phyloP scores from a whole-genome alignment of 225 moss, liverwort and hornwort genomes.

The Antitrichia curtipendula region DNA sequence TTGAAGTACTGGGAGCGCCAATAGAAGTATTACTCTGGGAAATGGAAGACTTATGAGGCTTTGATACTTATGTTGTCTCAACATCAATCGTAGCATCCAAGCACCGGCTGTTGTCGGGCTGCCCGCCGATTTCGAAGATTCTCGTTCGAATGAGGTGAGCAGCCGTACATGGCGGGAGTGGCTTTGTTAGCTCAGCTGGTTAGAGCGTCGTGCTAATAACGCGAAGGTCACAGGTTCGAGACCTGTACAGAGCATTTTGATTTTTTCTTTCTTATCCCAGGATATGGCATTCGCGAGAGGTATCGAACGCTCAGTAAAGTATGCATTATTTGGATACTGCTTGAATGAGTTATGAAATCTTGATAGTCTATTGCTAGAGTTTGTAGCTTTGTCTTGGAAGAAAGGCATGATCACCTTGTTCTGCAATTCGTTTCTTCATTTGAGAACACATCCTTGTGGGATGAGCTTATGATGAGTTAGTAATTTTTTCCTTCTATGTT shows the following conservation, averaged over 20 bases:
- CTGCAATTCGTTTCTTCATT: not conserved
- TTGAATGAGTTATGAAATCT: not conserved
- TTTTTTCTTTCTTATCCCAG: not conserved
- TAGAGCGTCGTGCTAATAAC: slow-evolving; percentile 4
- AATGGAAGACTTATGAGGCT: rapidly evolving
- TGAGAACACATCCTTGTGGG: not conserved
- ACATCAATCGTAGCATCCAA: rapidly evolving
- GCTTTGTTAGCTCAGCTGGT: slow-evolving; percentile 1
- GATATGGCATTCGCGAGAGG: not conserved
- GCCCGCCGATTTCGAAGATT: rapidly evolving
- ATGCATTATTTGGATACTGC: not conserved
- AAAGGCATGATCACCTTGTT: too few relatives aligned
- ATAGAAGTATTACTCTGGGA: too few relatives aligned
- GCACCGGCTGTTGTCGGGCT: rapidly evolving
- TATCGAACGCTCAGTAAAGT: too few relatives aligned
- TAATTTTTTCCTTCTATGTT: not conserved
- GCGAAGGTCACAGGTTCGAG: slow-evolving; percentile 1
- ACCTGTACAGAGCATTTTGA: not conserved
- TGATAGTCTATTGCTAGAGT: too few relatives aligned
- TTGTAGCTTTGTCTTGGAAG: not conserved
- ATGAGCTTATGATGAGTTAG: not conserved
- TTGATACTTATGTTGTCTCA: not conserved
- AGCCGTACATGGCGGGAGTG: rapidly evolving
- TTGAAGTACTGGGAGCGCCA: not conserved
- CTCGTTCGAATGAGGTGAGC: rapidly evolving